These are phyloP conservation scores for Macrolepiota fuliginosa DNA, from an alignment of 768 basidiomycete species.

Conservation along the genomic window DNA sequence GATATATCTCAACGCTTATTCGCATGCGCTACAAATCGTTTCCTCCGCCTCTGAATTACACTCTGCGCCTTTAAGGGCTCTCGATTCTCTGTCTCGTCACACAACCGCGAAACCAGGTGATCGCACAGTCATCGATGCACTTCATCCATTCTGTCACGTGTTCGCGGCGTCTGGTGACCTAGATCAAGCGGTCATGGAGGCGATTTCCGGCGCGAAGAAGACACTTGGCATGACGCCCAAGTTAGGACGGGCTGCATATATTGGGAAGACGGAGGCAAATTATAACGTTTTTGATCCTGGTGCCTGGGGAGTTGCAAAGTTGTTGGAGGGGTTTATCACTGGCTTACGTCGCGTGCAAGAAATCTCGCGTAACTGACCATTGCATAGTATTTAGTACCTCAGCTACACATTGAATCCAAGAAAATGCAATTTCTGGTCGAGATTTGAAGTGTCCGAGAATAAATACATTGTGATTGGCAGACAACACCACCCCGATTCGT, in stretches of 20 bases:
- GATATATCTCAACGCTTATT: constrained; percentile 40
- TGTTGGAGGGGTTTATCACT: constrained; percentile 36
- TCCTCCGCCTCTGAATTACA: neutral
- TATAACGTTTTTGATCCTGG: constrained; percentile 44
- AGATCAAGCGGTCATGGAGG: constrained; percentile 31
- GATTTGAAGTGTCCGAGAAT: too few relatives aligned
- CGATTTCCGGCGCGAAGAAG: constrained; percentile 41
- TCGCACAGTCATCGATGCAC: constrained; percentile 56
- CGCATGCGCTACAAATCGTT: constrained; percentile 18
- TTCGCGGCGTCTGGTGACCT: constrained; percentile 25
- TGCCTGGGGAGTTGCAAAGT: constrained; percentile 47
- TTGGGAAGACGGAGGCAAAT: neutral
- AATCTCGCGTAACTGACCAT: neutral
- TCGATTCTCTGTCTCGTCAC: constrained; percentile 32
- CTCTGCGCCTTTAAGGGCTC: constrained; percentile 21
- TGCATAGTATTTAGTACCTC: neutral
- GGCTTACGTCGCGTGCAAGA: constrained; percentile 15
- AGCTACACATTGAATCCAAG: neutral
- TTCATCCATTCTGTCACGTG: constrained; percentile 41
- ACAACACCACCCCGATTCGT: too few relatives aligned
- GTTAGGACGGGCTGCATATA: constrained; percentile 49
- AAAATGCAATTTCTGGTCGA: neutral
- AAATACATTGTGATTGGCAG: too few relatives aligned
- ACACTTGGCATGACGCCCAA: constrained; percentile 46
- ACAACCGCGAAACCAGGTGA: constrained; percentile 54